phyloP scores from a whole-genome alignment of 768 basidiomycete species.

The Erythrobasidium yunnanense region DNA sequence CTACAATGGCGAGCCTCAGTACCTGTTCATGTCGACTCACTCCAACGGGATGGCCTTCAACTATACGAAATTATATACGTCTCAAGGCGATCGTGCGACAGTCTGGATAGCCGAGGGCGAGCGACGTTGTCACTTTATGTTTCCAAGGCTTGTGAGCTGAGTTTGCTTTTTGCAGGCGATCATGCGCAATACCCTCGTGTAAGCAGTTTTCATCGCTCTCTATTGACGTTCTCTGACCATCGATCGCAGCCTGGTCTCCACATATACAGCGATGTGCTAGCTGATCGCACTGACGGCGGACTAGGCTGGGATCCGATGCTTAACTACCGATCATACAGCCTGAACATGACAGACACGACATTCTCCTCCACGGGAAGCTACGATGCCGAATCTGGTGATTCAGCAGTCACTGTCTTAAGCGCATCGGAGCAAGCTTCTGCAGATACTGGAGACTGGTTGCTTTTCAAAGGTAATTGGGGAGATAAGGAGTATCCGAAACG shows the following conservation, averaged over 20 bases:
- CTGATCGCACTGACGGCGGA: constrained; percentile 11
- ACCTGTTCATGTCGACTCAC: constrained; percentile 41
- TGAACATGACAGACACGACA: background rate
- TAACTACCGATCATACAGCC: constrained; percentile 10
- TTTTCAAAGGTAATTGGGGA: constrained; percentile 9
- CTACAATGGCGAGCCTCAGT: constrained; percentile 38
- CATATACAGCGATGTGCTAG: background rate
- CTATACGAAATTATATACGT: constrained; percentile 31
- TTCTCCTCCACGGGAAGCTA: background rate
- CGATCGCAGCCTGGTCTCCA: constrained; percentile 6
- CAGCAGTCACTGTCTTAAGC: background rate
- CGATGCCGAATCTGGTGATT: background rate
- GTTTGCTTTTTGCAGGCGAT: background rate
- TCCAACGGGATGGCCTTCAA: constrained; percentile 38
- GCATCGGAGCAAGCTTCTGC: background rate
- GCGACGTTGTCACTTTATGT: background rate
- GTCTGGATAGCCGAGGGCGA: background rate
- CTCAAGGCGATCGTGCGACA: background rate
- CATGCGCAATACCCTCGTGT: background rate
- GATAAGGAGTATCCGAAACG: background rate
- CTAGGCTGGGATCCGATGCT: background rate
- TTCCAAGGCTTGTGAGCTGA: too few species aligned
- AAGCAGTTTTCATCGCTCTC: background rate
- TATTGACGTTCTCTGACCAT: background rate
- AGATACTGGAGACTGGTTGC: background rate